Evolutionary conservation across 495 filamentous ascomycete genomes (phyloP), one percentile per base, ranked within the genome.

Genomic region (Hypoxylon lienhwacheense): DNA sequence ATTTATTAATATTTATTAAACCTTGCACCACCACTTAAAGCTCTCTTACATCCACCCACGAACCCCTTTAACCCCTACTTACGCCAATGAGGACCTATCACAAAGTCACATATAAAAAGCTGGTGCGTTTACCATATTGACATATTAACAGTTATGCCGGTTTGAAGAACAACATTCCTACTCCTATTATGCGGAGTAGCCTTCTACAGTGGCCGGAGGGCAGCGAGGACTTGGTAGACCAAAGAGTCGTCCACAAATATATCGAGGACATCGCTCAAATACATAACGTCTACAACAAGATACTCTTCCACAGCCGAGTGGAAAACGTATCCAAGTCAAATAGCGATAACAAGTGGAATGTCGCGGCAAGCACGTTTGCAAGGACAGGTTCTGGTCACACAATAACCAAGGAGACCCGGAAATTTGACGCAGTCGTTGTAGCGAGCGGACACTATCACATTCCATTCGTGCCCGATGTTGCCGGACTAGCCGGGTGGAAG

Each of bases 91-190:
- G 7, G 8, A 1, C n/a, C 12, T 10, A 14, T 41, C 1, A 15
- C 22, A 16, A 8, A 8, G 1, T 3, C n/a, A 12, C 17, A 5
- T 12, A 22, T 24, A 26, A 37, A 20, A n/a, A 37, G 8, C 20
- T 36, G 14, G 0, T 10, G 4, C 4, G 19, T 17, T 11, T 28
- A 12, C 2, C 10, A 31, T 40, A 29, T 29, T 39, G 4, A 48
- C 35, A 21, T 78, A 77, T 11, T 77, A 76, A 15, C 76, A 79
- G 57, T 55, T 88, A 88, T 49, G 72, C 74, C 3, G 81, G 82
- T 14, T 67, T 88, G 7, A 79, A 69, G 20, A 89, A 84, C 43
- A 88, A 88, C 63, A 79, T 88, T 4, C 73, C 83, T 3, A 87
- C 83, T 1, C 71, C 71, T 7, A 62, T 88, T 21, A 80, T 87